phyloP scores from a whole-genome alignment of 441 rosid species.

The Adansonia grandidieri region DNA sequence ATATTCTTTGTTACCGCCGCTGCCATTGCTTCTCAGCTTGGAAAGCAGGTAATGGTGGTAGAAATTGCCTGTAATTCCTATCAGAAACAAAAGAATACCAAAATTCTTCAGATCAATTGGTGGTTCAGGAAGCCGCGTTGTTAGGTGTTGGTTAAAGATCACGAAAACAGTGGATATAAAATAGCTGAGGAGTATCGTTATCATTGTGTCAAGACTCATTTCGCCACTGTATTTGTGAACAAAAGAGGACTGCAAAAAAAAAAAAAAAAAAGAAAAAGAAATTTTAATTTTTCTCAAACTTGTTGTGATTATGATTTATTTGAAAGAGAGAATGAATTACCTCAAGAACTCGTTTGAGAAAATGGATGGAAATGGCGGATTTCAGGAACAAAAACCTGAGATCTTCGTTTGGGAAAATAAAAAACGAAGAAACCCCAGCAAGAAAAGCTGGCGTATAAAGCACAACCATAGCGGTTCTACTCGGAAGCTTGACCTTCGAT shows the following conservation, averaged over 20 bases:
- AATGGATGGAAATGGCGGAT: constrained; percentile 68
- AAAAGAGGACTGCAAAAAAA: constrained; percentile 53
- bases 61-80: constrained; percentile 74
- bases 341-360: constrained; percentile 80
- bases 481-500: constrained; percentile 35
- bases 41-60: constrained; percentile 80
- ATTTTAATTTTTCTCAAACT: neutral
- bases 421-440: constrained; percentile 54
- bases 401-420: constrained; percentile 47
- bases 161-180: constrained; percentile 42
- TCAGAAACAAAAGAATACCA: constrained; percentile 49
- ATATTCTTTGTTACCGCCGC: constrained; percentile 45
- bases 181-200: constrained; percentile 49
- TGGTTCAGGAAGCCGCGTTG: constrained; percentile 50
- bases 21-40: constrained; percentile 47
- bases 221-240: constrained; percentile 50
- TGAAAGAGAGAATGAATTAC: constrained; percentile 31
- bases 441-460: constrained; percentile 68
- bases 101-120: constrained; percentile 45
- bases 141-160: constrained; percentile 51
- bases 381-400: constrained; percentile 58
- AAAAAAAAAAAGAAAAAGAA: neutral
- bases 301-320: neutral
- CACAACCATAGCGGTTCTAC: constrained; percentile 67
- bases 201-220: constrained; percentile 39